phyloP scores from a whole-genome alignment of 768 basidiomycete genomes.

The Psilocybe tampanensis region DNA sequence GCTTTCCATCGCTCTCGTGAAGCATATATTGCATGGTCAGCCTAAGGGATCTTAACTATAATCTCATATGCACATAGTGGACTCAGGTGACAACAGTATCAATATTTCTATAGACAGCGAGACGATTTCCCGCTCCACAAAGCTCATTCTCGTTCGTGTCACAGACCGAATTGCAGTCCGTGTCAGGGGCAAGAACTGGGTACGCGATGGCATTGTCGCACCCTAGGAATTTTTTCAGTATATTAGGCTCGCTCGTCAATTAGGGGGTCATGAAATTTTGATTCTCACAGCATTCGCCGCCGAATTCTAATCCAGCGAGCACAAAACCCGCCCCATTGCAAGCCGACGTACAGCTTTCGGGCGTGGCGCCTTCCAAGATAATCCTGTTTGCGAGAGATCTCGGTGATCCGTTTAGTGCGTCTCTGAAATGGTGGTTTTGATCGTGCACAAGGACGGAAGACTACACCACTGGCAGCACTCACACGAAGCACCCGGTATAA shows the following conservation, averaged over 20 bases:
- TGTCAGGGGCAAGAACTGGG: constrained; percentile 5
- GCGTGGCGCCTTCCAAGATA: constrained; percentile 9
- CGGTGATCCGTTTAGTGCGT: constrained; percentile 13
- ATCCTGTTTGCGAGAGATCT: constrained; percentile 9
- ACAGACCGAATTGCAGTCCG: constrained; percentile 15
- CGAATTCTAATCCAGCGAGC: constrained; percentile 21
- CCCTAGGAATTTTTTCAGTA: constrained; percentile 6
- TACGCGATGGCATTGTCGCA: constrained; percentile 18
- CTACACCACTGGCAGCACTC: neutral
- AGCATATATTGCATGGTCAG: too few relatives aligned
- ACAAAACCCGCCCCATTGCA: constrained; percentile 13
- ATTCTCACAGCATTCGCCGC: constrained; percentile 18
- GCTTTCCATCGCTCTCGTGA: too few relatives aligned
- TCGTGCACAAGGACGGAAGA: too few relatives aligned
- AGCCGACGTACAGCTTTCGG: constrained; percentile 16
- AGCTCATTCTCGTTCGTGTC: constrained; percentile 13
- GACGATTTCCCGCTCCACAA: constrained; percentile 20
- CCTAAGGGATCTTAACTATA: too few relatives aligned
- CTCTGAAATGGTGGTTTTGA: neutral
- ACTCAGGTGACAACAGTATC: too few relatives aligned
- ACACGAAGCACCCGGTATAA: constrained; percentile 19
- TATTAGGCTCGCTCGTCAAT: neutral
- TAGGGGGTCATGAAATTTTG: neutral
- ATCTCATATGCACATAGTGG: too few relatives aligned
- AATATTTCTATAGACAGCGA: constrained; percentile 18